Evolutionary conservation across 73 alveolate species (phyloP), one percentile per base, ranked within the genome.

Genomic region (Effrenium voratum): DNA sequence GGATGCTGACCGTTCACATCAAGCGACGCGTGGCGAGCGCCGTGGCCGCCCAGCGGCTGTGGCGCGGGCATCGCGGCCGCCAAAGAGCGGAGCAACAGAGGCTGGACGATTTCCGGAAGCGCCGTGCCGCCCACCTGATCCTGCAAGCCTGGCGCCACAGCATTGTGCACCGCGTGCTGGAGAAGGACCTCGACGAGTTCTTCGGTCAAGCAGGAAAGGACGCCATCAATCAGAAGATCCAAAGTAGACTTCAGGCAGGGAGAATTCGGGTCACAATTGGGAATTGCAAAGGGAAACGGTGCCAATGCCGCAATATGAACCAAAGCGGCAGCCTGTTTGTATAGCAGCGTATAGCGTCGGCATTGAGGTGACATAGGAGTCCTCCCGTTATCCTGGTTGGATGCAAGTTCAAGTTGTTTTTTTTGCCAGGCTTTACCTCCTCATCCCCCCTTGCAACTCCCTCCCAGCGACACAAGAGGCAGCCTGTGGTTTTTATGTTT

Each of bases 221-320:
- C 2, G 49, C 76, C 73, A 82, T 82, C 75, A 82, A 46, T 49
- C 73, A 49, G 92, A 82, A 82, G 92, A 82, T 82, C 92, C 92
- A 82, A 82, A 82, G 92, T 13, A 30, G 92, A 49, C 92, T 82
- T 82, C 92, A 82, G 92, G 92, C 92, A 40, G 40, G 88, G n/a
- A n/a, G n/a, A n/a, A n/a, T n/a, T n/a, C n/a, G n/a, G n/a, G n/a
- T n/a, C n/a, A n/a, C n/a, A n/a, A n/a, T n/a, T n/a, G n/a, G n/a
- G n/a, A n/a, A n/a, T n/a, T n/a, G n/a, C n/a, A n/a, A n/a, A n/a
- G n/a, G n/a, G n/a, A n/a, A n/a, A n/a, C n/a, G n/a, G n/a, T n/a
- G n/a, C n/a, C n/a, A n/a, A n/a, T n/a, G n/a, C n/a, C n/a, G n/a
- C n/a, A n/a, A n/a, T n/a, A n/a, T n/a, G n/a, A n/a, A n/a, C n/a